These are phyloP conservation scores for Kodamaea lidongshanica DNA, from an alignment of 805 yeast species.

Conservation along the genomic window DNA sequence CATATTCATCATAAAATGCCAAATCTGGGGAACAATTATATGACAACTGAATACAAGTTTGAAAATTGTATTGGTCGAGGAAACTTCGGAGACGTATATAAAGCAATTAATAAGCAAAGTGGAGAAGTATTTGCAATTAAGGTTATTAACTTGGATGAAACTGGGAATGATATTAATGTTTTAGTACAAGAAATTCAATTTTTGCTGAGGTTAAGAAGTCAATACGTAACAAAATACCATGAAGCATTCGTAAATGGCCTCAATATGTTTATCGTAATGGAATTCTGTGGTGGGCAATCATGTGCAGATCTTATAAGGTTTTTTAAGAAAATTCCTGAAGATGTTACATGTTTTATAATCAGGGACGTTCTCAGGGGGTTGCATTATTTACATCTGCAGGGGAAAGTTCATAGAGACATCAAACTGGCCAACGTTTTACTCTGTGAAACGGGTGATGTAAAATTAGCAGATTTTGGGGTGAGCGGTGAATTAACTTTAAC, in stretches of 20 bases:
- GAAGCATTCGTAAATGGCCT: slow-evolving; percentile 61
- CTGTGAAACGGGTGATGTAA: slow-evolving; percentile 62
- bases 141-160: slow-evolving; percentile 71
- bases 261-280: slow-evolving; percentile 87
- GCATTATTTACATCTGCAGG: slow-evolving; percentile 65
- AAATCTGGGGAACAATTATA: background rate
- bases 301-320: slow-evolving; percentile 67
- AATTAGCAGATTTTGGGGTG: slow-evolving; percentile 91
- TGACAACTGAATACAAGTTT: slow-evolving; percentile 22
- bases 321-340: slow-evolving; percentile 51
- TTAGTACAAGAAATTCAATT: slow-evolving; percentile 74
- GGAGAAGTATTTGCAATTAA: slow-evolving; percentile 70
- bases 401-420: slow-evolving; percentile 81
- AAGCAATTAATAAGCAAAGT: slow-evolving; percentile 37
- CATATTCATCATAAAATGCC: background rate
- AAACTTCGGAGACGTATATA: slow-evolving; percentile 81
- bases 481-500: slow-evolving; percentile 70
- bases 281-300: slow-evolving; percentile 92
- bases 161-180: slow-evolving; percentile 67
- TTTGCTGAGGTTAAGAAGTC: slow-evolving; percentile 59
- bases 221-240: slow-evolving; percentile 55
- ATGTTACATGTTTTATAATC: slow-evolving; percentile 54
- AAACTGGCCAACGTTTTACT: slow-evolving; percentile 84
- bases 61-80: slow-evolving; percentile 71
- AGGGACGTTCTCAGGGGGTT: slow-evolving; percentile 65